Evolutionary conservation across 2,329 filamentous ascomycete species (phyloP).

Genomic region (Trichoderma gracile): DNA sequence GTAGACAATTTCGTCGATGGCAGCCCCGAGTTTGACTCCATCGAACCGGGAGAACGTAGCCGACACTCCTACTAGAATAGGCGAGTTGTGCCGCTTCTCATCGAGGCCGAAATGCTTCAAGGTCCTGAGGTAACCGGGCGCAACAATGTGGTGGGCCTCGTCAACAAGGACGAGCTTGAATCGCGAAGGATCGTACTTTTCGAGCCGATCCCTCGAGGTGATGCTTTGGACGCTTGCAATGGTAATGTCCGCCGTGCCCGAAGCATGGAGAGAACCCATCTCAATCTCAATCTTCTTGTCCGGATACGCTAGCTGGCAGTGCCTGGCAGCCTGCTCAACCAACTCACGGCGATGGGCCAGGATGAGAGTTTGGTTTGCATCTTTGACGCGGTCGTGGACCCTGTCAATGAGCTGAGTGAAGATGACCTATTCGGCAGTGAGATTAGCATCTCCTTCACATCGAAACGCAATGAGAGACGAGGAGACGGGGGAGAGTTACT

Average conservation of each 20-base stretch:
- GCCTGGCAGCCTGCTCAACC: slow-evolving; percentile 87
- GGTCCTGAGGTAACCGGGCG: slow-evolving; percentile 72
- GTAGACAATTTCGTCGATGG: slow-evolving; percentile 94
- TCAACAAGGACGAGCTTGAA: slow-evolving; percentile 95
- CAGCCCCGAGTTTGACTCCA: slow-evolving; percentile 76
- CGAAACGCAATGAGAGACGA: background rate
- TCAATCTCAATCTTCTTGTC: slow-evolving; percentile 82
- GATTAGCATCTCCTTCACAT: background rate
- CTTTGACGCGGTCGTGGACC: slow-evolving; percentile 54
- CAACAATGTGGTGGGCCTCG: slow-evolving; percentile 95
- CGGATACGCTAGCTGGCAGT: slow-evolving; percentile 81
- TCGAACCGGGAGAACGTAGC: slow-evolving; percentile 79
- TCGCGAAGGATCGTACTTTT: slow-evolving; percentile 73
- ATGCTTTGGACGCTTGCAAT: slow-evolving; percentile 89
- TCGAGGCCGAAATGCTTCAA: slow-evolving; percentile 78
- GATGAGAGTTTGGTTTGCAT: slow-evolving; percentile 76
- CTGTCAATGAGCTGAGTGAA: slow-evolving; percentile 93
- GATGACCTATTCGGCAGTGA: slow-evolving; percentile 64
- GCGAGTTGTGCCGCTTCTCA: slow-evolving; percentile 45
- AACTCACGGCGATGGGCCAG: slow-evolving; percentile 90
- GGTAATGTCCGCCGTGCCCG: slow-evolving; percentile 85
- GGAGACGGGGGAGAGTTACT: slow-evolving; percentile 43
- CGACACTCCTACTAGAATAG: slow-evolving; percentile 84
- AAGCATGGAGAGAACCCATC: slow-evolving; percentile 77
- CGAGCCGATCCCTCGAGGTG: slow-evolving; percentile 71